Base-by-base conservation (phyloP, 1,284 basidiomycete species). In the Gomphus sp. region DNA sequence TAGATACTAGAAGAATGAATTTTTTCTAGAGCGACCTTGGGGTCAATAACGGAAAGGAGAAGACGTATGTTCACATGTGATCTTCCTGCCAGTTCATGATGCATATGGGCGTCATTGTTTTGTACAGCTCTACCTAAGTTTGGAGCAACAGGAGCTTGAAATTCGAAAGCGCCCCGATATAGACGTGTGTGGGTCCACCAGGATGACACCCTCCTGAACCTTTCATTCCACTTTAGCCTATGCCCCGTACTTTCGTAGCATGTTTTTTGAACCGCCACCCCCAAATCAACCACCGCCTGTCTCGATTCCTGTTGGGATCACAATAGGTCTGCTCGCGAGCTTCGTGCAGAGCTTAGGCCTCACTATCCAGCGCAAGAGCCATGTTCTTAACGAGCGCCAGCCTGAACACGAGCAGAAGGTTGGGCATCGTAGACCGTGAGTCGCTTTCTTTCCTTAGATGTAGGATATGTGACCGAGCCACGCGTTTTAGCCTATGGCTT, bases 291-390 rank as follows among this genome's bases (percentile, higher is more conserved):
- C 54, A 34, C 54, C 54, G 4, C 57, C 57, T 52, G 74, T 82
- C 60, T 77, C 81, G 50, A 79, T 85, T 58, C 76, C 76, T 16
- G 71, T 76, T 31, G 84, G 82, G 22, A 84, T 88, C 63, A 69
- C 76, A 34, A 77, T 96, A 61, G 94, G 94, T 36, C 81, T 98
- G 34, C 69, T 93, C 14, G 91, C 93, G 28, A 93, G 90, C 33
- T 94, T 92, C 69, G 78, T 98, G 28, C 94, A 98, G 72, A 92
- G 89, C 31, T 78, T 97, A 2, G 92, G 94, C 16, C 80, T 98
- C 43, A 97, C 95, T 33, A 87, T 98, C 62, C 94, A 98, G 71
- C 85, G 95, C 63, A 95, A 96, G 76, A 94, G 91, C 66, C 94
- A 98, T 78, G 81, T 98, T 43, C 75, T 89, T 61, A 93, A 97